Evolutionary conservation across 306 rosid genomes (phyloP).

Genomic region (Glycine tomentella): DNA sequence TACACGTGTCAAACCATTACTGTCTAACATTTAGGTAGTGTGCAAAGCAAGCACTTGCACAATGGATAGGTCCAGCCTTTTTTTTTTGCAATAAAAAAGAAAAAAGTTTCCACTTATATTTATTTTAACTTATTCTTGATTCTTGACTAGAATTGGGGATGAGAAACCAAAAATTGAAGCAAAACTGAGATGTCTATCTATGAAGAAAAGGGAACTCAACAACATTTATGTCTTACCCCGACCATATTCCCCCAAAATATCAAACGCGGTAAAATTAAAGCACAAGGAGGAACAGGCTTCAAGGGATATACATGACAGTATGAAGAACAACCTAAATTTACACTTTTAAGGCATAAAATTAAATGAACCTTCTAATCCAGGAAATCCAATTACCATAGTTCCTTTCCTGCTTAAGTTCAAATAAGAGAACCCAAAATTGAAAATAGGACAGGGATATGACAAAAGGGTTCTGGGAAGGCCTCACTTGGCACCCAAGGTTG

Average conservation of each 20-base stretch:
- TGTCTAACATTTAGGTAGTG: no score
- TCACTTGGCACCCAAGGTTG: conserved; percentile 90
- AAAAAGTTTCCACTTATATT: not conserved
- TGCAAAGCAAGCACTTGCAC: no score
- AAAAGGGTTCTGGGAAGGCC: conserved; percentile 47
- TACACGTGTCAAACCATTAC: no score
- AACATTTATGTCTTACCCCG: conserved; percentile 54
- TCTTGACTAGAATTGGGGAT: not conserved
- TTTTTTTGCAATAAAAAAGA: no score
- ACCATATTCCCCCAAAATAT: conserved; percentile 57
- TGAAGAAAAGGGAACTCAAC: conserved; percentile 53
- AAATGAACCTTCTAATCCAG: conserved; percentile 51
- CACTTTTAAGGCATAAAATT: conserved; percentile 57
- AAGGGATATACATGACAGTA: conserved; percentile 45
- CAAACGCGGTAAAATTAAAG: conserved; percentile 16
- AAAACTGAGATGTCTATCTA: conserved; percentile 57
- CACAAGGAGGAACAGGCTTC: conserved; percentile 39
- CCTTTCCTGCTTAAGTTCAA: conserved; percentile 59
- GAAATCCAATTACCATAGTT: conserved; percentile 65
- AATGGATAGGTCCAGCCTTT: no score
- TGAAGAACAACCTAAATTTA: conserved; percentile 68
- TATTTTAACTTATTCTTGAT: conserved; percentile 3
- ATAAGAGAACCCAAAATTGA: conserved; percentile 62
- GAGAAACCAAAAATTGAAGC: conserved; percentile 37
- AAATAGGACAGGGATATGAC: conserved; percentile 41